Evolutionary conservation across 2,329 filamentous ascomycete species (phyloP).

Genomic region (Endoconidiophora polonica): DNA sequence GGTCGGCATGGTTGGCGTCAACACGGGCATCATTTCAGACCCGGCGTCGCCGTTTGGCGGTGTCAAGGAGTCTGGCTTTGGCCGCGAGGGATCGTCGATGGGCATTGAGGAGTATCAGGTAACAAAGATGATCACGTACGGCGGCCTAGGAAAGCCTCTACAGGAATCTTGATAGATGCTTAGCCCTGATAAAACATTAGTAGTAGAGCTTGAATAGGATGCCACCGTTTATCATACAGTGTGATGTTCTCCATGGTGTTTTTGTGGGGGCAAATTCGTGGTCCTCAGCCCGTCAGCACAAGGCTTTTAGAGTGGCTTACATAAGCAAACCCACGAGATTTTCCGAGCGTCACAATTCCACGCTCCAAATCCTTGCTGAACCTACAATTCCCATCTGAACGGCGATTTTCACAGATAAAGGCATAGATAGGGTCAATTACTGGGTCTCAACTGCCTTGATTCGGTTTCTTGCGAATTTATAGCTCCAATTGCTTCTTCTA

Average conservation of each 20-base stretch:
- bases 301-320: slow-evolving; percentile 8
- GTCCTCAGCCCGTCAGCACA: slow-evolving; percentile 2
- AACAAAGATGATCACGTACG: slow-evolving; percentile 47
- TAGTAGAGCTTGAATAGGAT: background rate
- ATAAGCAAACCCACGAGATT: slow-evolving; percentile 11
- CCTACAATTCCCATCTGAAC: no score
- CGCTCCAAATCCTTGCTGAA: no score
- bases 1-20: slow-evolving; percentile 77
- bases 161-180: slow-evolving; percentile 20
- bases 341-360: background rate
- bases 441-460: no score
- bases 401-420: no score
- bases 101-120: slow-evolving; percentile 61
- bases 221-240: background rate
- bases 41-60: slow-evolving; percentile 53
- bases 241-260: background rate
- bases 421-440: no score
- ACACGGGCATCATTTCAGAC: slow-evolving; percentile 52
- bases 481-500: no score
- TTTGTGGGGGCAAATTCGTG: background rate
- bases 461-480: no score
- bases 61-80: slow-evolving; percentile 69
- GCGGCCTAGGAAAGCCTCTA: slow-evolving; percentile 38
- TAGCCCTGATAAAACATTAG: background rate
- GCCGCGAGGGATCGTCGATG: slow-evolving; percentile 60